Evolutionary conservation across 768 basidiomycete species (phyloP).

Genomic region (Phanerochaete carnosa): DNA sequence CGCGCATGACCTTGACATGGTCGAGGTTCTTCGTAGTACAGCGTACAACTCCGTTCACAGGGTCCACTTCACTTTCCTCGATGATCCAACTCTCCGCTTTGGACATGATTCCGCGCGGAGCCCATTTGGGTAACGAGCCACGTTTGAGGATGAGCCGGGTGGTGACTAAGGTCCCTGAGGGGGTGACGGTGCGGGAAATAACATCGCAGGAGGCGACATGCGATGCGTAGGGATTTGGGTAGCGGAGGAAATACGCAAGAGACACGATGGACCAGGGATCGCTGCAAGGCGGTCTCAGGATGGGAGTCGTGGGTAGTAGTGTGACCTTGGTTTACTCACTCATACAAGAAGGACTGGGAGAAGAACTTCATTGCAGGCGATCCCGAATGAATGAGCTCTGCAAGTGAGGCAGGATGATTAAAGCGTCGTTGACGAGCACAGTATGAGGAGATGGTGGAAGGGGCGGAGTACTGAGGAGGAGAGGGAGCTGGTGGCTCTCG

Average conservation of each 20-base stretch:
- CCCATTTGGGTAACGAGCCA: slow-evolving; percentile 91
- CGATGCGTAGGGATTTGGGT: slow-evolving; percentile 91
- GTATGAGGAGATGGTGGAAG: background rate
- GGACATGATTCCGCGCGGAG: slow-evolving; percentile 75
- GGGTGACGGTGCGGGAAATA: slow-evolving; percentile 74
- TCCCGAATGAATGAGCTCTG: slow-evolving; percentile 21
- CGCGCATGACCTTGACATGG: slow-evolving; percentile 91
- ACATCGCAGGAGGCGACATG: slow-evolving; percentile 97
- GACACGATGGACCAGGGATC: slow-evolving; percentile 94
- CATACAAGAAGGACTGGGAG: slow-evolving; percentile 54
- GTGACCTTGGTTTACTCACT: slow-evolving; percentile 33
- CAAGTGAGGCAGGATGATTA: background rate
- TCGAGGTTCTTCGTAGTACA: slow-evolving; percentile 89
- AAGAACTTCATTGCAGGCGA: slow-evolving; percentile 52
- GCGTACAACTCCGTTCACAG: slow-evolving; percentile 68
- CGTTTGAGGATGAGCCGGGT: slow-evolving; percentile 91
- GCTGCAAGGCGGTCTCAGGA: slow-evolving; percentile 37
- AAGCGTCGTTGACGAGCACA: background rate
- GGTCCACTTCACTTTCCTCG: slow-evolving; percentile 93
- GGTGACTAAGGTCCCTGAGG: slow-evolving; percentile 74
- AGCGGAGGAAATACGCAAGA: slow-evolving; percentile 91
- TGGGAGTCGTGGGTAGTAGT: background rate
- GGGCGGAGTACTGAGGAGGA: background rate
- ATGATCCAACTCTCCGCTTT: slow-evolving; percentile 92
- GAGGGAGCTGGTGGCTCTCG: slow-evolving; percentile 7